Evolutionary conservation across 192 early-diverging fungal species (phyloP).

Genomic region (Backusella parvicylindrica): DNA sequence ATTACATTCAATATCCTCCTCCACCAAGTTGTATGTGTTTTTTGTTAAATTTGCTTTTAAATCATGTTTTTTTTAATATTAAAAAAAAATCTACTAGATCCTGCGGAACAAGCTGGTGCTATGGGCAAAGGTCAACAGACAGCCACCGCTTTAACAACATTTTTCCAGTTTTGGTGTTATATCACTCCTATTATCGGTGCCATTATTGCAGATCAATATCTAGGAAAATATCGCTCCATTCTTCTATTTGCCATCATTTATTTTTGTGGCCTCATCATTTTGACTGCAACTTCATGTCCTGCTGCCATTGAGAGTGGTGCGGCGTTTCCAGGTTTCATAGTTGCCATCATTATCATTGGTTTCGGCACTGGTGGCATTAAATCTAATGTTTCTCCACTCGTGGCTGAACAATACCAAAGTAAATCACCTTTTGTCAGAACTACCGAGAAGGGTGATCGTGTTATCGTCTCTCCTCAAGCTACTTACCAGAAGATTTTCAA

Average conservation of each 20-base stretch:
- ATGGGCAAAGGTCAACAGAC: constrained; percentile 46
- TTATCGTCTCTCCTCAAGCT: constrained; percentile 63
- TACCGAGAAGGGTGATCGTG: constrained; percentile 49
- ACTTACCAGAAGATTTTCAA: constrained; percentile 60
- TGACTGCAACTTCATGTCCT: constrained; percentile 57
- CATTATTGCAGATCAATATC: constrained; percentile 63
- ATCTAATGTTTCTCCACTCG: constrained; percentile 71
- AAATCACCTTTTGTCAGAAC: constrained; percentile 55
- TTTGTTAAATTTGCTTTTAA: neutral
- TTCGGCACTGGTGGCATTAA: constrained; percentile 79
- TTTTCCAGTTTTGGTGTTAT: constrained; percentile 51
- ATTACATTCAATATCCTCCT: constrained; percentile 51
- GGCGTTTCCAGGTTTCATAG: constrained; percentile 59
- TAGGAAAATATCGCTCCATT: constrained; percentile 72
- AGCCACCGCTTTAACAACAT: constrained; percentile 51
- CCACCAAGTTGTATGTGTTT: constrained; percentile 31
- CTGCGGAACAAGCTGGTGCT: constrained; percentile 44
- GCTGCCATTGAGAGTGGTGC: constrained; percentile 45
- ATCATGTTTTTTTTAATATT: neutral
- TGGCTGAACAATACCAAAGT: constrained; percentile 66
- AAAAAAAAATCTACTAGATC: constrained; percentile 17
- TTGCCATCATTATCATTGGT: constrained; percentile 68
- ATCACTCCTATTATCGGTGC: constrained; percentile 52
- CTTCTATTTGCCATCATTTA: constrained; percentile 58
- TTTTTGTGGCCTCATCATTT: constrained; percentile 53